These are phyloP conservation scores for Sisymbrium altissimum DNA, from an alignment of 345 rosid genomes.

Conservation along the genomic window DNA sequence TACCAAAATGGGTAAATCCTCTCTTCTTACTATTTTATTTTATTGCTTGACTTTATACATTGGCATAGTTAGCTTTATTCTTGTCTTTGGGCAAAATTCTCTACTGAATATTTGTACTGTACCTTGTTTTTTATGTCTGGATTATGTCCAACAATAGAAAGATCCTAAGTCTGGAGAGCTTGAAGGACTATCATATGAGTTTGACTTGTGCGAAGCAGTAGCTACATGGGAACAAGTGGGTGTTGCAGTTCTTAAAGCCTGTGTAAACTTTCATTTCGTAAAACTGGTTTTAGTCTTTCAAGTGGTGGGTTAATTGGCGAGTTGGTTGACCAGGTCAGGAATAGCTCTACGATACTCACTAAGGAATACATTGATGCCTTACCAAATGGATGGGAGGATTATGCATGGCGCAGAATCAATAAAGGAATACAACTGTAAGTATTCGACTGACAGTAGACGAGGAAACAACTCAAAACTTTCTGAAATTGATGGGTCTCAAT, in stretches of 20 bases:
- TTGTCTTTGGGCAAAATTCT: neutral
- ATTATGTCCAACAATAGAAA: conserved; percentile 42
- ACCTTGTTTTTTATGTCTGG: no score
- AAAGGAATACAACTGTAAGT: conserved; percentile 87
- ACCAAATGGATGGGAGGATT: conserved; percentile 96
- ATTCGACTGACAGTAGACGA: neutral
- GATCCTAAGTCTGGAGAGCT: conserved; percentile 89
- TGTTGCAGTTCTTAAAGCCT: conserved; percentile 16
- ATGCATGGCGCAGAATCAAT: conserved; percentile 95
- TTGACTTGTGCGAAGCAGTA: conserved; percentile 87
- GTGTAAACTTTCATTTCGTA: neutral
- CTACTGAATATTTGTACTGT: neutral
- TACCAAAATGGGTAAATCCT: conserved; percentile 79
- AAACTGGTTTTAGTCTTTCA: neutral
- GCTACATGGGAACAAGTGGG: conserved; percentile 80
- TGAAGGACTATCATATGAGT: conserved; percentile 74
- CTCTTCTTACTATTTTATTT: neutral
- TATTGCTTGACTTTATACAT: neutral
- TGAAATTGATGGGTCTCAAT: neutral
- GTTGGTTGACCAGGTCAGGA: conserved; percentile 73
- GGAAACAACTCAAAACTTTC: neutral
- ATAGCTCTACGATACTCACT: conserved; percentile 89
- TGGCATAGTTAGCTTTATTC: neutral
- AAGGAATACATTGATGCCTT: conserved; percentile 87
- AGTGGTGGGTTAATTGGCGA: conserved; percentile 46